Conservation (phyloP, 1,284 basidiomycete genomes). For the Termitomyces sp. region DNA sequence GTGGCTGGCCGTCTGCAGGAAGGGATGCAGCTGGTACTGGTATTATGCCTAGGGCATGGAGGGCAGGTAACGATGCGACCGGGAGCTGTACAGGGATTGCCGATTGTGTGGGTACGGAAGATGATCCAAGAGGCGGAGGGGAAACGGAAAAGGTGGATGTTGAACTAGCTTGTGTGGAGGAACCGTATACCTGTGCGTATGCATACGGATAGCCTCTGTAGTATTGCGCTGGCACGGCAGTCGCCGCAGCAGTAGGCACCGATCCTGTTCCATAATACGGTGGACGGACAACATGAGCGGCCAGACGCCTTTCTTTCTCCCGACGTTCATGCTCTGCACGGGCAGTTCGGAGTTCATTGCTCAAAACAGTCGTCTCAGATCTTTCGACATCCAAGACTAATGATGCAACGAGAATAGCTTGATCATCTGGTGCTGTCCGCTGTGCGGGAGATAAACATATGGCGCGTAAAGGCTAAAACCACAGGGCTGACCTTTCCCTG, state of each 20-base stretch:
- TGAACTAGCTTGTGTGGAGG: constrained; percentile 22
- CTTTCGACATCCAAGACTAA: constrained; percentile 61
- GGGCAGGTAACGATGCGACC: constrained; percentile 58
- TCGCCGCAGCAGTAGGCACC: constrained; percentile 22
- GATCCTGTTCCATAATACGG: constrained; percentile 27
- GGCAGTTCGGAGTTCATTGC: constrained; percentile 53
- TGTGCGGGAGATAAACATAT: constrained; percentile 26
- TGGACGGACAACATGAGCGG: constrained; percentile 26
- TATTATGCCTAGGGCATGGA: constrained; percentile 66
- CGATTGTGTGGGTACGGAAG: constrained; percentile 17
- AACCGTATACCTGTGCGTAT: constrained; percentile 47
- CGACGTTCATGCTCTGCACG: constrained; percentile 61
- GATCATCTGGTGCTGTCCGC: constrained; percentile 55
- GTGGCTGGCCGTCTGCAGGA: constrained; percentile 50
- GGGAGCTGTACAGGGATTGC: constrained; percentile 74
- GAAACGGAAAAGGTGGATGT: constrained; percentile 31
- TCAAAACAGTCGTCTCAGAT: constrained; percentile 48
- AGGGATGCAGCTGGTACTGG: constrained; percentile 60
- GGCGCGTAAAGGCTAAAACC: neutral
- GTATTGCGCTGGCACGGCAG: constrained; percentile 41
- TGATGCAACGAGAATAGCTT: constrained; percentile 58
- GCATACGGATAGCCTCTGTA: constrained; percentile 52
- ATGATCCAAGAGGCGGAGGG: constrained; percentile 20
- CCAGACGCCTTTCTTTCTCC: constrained; percentile 57
- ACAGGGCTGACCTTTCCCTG: constrained; percentile 47